Base-by-base conservation (phyloP, 2,329 filamentous ascomycete species). In the Fragosphaeria purpurea region DNA sequence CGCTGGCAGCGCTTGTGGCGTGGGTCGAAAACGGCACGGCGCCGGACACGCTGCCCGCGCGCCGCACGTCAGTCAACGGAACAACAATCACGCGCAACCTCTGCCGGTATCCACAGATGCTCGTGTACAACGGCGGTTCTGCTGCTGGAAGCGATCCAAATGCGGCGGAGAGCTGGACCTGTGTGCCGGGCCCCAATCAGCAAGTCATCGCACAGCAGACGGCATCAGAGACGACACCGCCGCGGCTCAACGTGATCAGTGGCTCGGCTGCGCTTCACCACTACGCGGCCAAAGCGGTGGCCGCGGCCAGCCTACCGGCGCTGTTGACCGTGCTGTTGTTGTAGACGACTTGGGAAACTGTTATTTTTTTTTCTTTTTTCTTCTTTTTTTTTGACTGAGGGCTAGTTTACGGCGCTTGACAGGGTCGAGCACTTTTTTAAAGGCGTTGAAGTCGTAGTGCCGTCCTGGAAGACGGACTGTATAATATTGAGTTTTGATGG, bases 1-100 rank as follows among this genome's bases (percentile, higher is more conserved):
- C 50, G 41, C 40, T 51, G 4, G 37, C 8, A n/a, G 46, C 50
- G 5, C 42, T 53, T 7, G 52, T 56, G 5, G 13, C 13, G 37
- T 54, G 54, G 54, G 54, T 54, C 22, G 50, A 56, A 41, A 41
- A 53, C 30, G 50, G 44, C 44, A 38, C 32, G 9, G 54, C 52
- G 7, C 54, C 54, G 4, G 54, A 54, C 31, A 50, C 52, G 12
- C 12, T 54, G 59, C 37, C 52, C 2, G 48, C 42, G 30, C 43
- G 35, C 39, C 41, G 41, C 7, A 41, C 30, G 30, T 13, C 43
- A 3, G 12, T 40, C 32, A 44, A 13, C 34, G 40, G 35, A 44
- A 50, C 46, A 0, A 50, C 39, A 37, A 31, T 51, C 5, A 50
- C 50, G 9, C 46, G 52, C 13, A 54, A 51, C 35, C 50, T 53